phyloP scores from a whole-genome alignment of 1,284 basidiomycete species.

The Malassezia obtusa region DNA sequence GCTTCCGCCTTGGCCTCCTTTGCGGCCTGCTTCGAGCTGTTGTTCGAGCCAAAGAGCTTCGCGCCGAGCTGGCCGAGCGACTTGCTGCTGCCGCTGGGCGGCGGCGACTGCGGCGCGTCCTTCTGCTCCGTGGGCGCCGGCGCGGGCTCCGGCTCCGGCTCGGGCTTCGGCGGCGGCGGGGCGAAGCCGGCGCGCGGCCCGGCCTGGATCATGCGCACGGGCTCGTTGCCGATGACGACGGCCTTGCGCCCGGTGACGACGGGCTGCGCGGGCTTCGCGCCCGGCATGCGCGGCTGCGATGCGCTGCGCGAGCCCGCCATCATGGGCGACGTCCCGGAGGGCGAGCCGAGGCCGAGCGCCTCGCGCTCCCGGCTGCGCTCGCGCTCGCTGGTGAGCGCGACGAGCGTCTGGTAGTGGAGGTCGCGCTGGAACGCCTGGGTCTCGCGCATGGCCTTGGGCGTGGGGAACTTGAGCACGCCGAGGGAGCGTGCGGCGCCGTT shows the following conservation, averaged over 20 bases:
- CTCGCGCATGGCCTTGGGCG: slow-evolving; percentile 41
- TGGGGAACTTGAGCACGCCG: slow-evolving; percentile 30
- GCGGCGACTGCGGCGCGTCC: neutral
- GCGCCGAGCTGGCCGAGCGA: neutral
- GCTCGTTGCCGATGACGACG: neutral
- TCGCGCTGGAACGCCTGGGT: slow-evolving; percentile 37
- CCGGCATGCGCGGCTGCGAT: neutral
- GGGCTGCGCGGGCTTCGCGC: neutral
- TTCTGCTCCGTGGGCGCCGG: neutral
- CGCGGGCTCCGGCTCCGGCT: slow-evolving; percentile 6
- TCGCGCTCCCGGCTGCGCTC: slow-evolving; percentile 10
- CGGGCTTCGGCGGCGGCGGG: slow-evolving; percentile 10
- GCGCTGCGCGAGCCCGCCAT: neutral
- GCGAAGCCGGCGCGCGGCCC: slow-evolving; percentile 9
- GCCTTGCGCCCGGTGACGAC: neutral
- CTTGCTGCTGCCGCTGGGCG: neutral
- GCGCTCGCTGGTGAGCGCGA: slow-evolving; percentile 21
- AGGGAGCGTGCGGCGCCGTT: slow-evolving; percentile 24
- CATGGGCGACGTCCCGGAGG: too few relatives aligned
- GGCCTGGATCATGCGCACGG: slow-evolving; percentile 10
- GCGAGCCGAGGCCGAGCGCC: neutral
- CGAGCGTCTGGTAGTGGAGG: slow-evolving; percentile 29
- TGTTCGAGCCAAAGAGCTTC: neutral
- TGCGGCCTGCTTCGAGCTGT: neutral
- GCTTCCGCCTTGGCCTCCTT: slow-evolving; percentile 1